Conservation (phyloP, 1,139 yeast species). For the Pichiaceae sp. region DNA sequence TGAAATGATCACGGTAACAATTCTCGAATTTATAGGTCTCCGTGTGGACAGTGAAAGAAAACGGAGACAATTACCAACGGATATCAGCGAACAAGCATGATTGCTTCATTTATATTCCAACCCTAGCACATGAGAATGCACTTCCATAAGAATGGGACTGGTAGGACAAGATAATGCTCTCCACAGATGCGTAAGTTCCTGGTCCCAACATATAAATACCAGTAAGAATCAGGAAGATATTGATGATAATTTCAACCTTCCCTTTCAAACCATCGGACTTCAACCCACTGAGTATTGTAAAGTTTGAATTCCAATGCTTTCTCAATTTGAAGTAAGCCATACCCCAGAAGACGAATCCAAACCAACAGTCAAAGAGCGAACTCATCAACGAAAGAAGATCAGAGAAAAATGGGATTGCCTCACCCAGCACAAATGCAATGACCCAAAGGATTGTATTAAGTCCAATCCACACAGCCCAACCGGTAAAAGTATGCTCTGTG, state of each 20-base stretch:
- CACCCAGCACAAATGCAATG: conserved; percentile 50
- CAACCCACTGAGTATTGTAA: conserved; percentile 19
- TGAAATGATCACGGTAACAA: neutral
- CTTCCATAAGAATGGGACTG: conserved; percentile 38
- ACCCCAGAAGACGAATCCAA: conserved; percentile 63
- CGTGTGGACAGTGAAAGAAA: too few relatives aligned
- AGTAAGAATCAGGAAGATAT: conserved; percentile 31
- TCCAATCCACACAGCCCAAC: conserved; percentile 46
- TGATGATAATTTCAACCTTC: conserved; percentile 29
- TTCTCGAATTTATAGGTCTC: neutral
- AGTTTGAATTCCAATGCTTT: conserved; percentile 16
- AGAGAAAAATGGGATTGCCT: conserved; percentile 55
- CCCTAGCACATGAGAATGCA: conserved; percentile 42
- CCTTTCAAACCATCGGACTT: conserved; percentile 19
- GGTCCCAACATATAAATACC: conserved; percentile 54
- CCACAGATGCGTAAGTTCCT: conserved; percentile 47
- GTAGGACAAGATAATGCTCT: conserved; percentile 43
- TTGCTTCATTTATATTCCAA: conserved; percentile 33
- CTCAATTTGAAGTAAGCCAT: conserved; percentile 43
- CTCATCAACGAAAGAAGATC: conserved; percentile 52
- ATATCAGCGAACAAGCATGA: too few relatives aligned
- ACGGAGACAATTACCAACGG: too few relatives aligned
- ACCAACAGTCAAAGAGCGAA: conserved; percentile 59
- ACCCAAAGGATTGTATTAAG: conserved; percentile 39
- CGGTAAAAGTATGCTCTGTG: conserved; percentile 37